Evolutionary conservation across 805 yeast genomes (phyloP).

Genomic region (Metschnikowia proteae): DNA sequence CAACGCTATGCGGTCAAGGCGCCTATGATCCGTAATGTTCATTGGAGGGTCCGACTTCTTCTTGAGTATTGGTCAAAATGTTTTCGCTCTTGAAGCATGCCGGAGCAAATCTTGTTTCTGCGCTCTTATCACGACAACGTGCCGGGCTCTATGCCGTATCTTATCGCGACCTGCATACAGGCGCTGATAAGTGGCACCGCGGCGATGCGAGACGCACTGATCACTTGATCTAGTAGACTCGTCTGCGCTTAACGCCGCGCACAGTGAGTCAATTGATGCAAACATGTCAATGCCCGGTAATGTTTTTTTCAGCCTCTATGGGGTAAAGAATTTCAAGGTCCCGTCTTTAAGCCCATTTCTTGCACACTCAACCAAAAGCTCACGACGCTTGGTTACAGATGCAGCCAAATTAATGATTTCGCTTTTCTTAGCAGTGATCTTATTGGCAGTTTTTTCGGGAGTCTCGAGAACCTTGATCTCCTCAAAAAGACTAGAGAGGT

Average conservation of each 20-base stretch:
- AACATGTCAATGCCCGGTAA: no score
- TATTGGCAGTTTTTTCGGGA: slow-evolving; percentile 21
- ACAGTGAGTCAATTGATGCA: no score
- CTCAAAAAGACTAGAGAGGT: slow-evolving; percentile 58
- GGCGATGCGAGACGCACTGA: neutral
- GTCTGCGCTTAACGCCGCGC: no score
- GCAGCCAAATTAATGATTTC: slow-evolving; percentile 41
- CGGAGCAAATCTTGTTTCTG: neutral
- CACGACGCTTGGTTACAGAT: slow-evolving; percentile 39
- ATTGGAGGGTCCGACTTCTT: neutral
- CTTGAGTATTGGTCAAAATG: neutral
- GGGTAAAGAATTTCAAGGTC: slow-evolving; percentile 17
- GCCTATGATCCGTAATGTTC: neutral
- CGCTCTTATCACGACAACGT: slow-evolving; percentile 1
- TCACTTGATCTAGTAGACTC: neutral
- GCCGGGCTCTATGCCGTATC: neutral
- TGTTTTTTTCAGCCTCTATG: neutral
- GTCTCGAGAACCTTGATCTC: slow-evolving; percentile 30
- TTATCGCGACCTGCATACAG: slow-evolving; percentile 3
- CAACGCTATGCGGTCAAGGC: slow-evolving; percentile 1
- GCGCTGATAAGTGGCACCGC: slow-evolving; percentile 1
- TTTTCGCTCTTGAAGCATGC: neutral
- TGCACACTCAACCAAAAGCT: slow-evolving; percentile 43
- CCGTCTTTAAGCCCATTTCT: slow-evolving; percentile 38
- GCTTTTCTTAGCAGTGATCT: slow-evolving; percentile 35